phyloP scores from a whole-genome alignment of 2,329 filamentous ascomycete genomes.

The Phoma sp. region DNA sequence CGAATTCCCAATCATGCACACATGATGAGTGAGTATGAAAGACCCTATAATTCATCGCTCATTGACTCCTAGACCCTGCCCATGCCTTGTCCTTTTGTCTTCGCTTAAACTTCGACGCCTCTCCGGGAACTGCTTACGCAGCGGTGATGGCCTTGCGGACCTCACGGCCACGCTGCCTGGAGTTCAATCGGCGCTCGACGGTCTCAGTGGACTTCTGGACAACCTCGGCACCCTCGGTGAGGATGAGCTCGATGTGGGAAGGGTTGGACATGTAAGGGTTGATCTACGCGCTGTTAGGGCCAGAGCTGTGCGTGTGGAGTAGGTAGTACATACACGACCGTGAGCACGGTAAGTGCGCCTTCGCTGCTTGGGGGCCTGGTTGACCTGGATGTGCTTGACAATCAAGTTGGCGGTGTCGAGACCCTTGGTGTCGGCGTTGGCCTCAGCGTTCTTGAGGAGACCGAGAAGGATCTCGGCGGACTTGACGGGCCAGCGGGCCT shows the following conservation, averaged over 20 bases:
- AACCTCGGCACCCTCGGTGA: conserved; percentile 95
- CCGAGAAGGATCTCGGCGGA: conserved; percentile 97
- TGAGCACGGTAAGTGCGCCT: conserved; percentile 99
- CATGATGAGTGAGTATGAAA: conserved; percentile 45
- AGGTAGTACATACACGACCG: conserved; percentile 83
- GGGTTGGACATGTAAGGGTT: conserved; percentile 99
- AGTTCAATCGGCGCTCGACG: conserved; percentile 76
- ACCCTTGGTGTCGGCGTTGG: conserved; percentile 56
- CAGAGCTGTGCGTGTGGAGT: background rate
- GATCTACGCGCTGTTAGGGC: conserved; percentile 67
- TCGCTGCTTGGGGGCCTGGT: conserved; percentile 99
- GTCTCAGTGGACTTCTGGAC: conserved; percentile 85
- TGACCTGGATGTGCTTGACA: conserved; percentile 99
- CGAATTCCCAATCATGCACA: conserved; percentile 48
- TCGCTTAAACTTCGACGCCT: conserved; percentile 27
- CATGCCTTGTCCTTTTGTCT: conserved; percentile 42
- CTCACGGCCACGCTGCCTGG: conserved; percentile 84
- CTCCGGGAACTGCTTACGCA: conserved; percentile 49
- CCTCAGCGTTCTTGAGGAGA: conserved; percentile 69
- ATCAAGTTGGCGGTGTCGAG: conserved; percentile 89
- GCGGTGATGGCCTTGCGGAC: conserved; percentile 67
- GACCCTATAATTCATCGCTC: conserved; percentile 49
- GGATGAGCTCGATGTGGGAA: conserved; percentile 99
- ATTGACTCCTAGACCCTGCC: conserved; percentile 49
- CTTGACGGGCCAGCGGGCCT: conserved; percentile 99